A percentile compares a stretch with the other conserved stretches of the same genome.
Evolutionary conservation across 768 basidiomycete genomes (phyloP).

Genomic region (Pholiota conissans): DNA sequence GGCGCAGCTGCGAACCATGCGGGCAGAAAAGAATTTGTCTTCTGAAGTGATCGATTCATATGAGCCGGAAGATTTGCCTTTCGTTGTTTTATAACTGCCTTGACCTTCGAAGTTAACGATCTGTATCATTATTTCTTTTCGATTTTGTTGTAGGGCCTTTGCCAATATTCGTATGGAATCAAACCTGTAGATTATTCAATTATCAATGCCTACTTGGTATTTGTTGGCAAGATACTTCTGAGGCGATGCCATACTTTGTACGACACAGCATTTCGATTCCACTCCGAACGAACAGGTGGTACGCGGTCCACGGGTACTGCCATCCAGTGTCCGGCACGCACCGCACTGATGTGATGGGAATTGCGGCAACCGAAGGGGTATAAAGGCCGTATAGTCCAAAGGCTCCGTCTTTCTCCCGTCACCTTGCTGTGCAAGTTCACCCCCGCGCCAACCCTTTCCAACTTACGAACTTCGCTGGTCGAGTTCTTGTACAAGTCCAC

Average conservation of each 20-base stretch:
- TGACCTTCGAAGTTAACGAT: too few species aligned
- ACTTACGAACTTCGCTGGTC: conserved; percentile 19
- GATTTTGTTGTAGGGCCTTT: too few species aligned
- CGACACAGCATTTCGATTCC: too few species aligned
- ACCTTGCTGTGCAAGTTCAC: conserved; percentile 22
- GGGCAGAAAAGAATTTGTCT: conserved; percentile 7
- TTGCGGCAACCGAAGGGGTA: neutral
- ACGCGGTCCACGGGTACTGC: too few species aligned
- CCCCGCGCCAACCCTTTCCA: conserved; percentile 7
- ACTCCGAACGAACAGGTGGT: too few species aligned
- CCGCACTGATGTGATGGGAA: neutral
- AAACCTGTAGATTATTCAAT: neutral
- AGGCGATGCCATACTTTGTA: too few species aligned
- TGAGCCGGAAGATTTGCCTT: conserved; percentile 7
- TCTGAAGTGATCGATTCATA: conserved; percentile 4
- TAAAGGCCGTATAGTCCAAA: conserved; percentile 10
- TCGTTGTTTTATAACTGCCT: conserved; percentile 14
- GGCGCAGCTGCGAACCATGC: conserved; percentile 25
- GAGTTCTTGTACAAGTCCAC: conserved; percentile 11
- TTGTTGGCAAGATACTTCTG: too few species aligned
- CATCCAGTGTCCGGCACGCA: neutral
- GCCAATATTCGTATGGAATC: neutral
- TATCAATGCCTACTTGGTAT: too few species aligned
- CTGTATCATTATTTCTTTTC: neutral
- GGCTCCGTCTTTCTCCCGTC: conserved; percentile 3